These are phyloP conservation scores for Draba incana DNA, from an alignment of 345 rosid species.

Conservation along the genomic window DNA sequence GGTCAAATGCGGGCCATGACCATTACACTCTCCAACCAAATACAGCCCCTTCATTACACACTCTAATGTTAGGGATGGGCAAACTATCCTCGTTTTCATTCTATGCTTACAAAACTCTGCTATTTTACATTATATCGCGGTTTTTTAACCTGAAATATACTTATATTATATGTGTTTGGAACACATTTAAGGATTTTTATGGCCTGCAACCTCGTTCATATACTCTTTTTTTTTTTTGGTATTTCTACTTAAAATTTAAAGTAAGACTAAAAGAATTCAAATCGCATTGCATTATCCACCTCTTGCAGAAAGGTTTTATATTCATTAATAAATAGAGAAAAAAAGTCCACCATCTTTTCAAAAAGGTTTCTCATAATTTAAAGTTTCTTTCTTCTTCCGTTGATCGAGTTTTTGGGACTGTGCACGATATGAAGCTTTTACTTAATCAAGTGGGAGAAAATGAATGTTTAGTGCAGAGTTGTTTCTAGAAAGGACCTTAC, in stretches of 20 bases:
- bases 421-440: constrained; percentile 28
- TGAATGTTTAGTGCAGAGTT: constrained; percentile 27
- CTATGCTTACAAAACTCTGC: no score
- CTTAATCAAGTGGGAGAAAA: constrained; percentile 29
- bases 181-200: not conserved
- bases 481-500: constrained; percentile 32
- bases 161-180: no score
- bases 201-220: constrained; percentile 1
- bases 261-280: no score
- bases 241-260: no score
- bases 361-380: not conserved
- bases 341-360: not conserved
- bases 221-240: no score
- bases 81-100: constrained; percentile 1
- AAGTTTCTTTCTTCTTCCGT: constrained; percentile 22
- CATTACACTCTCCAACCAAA: constrained; percentile 23
- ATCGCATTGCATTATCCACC: not conserved
- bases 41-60: constrained; percentile 21
- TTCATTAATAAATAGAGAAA: not conserved
- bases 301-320: not conserved
- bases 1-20: constrained; percentile 32
- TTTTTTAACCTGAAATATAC: no score
- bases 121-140: no score
- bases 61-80: constrained; percentile 6
- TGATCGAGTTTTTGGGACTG: constrained; percentile 32